Evolutionary conservation across 2,329 filamentous ascomycete species (phyloP).

Genomic region (Chrysoporthe austroafricana): DNA sequence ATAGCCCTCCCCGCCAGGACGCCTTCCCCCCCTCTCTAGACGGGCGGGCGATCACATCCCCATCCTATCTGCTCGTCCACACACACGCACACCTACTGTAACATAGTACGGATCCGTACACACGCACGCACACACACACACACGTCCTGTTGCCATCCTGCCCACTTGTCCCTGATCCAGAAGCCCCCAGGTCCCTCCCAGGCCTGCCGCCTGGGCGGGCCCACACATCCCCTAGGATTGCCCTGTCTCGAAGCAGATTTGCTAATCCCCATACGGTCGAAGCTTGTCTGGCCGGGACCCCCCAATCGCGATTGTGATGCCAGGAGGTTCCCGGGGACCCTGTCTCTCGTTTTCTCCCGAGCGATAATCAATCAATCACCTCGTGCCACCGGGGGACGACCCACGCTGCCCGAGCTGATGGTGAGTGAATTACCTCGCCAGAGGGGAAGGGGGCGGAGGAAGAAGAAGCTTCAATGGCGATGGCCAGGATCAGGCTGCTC

Average conservation of each 20-base stretch:
- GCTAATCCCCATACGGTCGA: slow-evolving; percentile 4
- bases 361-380: slow-evolving; percentile 2
- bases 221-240: neutral
- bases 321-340: neutral
- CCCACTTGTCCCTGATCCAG: slow-evolving; percentile 3
- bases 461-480: neutral
- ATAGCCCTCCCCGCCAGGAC: neutral
- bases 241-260: neutral
- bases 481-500: neutral
- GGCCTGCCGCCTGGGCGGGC: neutral
- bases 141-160: neutral
- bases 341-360: neutral
- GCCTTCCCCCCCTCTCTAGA: neutral
- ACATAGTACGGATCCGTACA: neutral
- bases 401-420: neutral
- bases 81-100: neutral
- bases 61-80: neutral
- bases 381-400: neutral
- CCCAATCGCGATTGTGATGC: slow-evolving; percentile 6
- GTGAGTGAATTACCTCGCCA: neutral
- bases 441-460: neutral
- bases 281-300: slow-evolving; percentile 1
- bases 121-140: neutral
- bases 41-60: neutral
- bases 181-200: neutral